A percentile compares a stretch with the other conserved stretches of the same genome.
phyloP scores from a whole-genome alignment of 176 grass and related monocot genomes.

The Typha latifolia region DNA sequence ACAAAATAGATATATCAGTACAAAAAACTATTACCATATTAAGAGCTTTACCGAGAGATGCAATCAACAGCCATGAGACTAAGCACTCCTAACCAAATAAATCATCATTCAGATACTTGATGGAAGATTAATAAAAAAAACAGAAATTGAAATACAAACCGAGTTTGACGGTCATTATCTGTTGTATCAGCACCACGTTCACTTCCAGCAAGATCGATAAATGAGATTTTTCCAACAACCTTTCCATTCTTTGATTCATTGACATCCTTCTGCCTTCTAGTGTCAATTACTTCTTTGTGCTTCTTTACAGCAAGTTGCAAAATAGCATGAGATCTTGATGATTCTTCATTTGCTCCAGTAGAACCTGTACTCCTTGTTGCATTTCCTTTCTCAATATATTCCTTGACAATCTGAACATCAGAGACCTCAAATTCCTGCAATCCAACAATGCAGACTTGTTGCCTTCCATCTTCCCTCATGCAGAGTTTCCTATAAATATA shows the following conservation, averaged over 20 bases:
- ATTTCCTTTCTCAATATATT: conserved; percentile 41
- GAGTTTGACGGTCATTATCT: conserved; percentile 57
- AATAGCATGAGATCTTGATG: conserved; percentile 49
- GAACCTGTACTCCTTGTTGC: conserved; percentile 32
- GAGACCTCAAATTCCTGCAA: conserved; percentile 48
- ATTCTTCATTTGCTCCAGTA: conserved; percentile 40
- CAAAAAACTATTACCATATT: background rate
- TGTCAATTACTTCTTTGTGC: conserved; percentile 23
- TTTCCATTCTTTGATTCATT: conserved; percentile 20
- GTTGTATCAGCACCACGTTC: conserved; percentile 60
- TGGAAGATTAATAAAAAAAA: background rate
- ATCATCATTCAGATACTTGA: too few species aligned
- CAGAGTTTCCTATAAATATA: conserved; percentile 30
- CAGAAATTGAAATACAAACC: conserved; percentile 24
- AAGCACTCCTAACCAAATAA: too few species aligned
- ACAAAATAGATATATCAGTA: background rate
- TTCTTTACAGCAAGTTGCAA: conserved; percentile 36
- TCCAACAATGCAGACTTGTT: conserved; percentile 46
- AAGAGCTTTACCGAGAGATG: too few species aligned
- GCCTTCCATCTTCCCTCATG: conserved; percentile 42
- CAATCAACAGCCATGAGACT: too few species aligned
- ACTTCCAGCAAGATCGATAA: conserved; percentile 83
- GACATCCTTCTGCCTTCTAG: conserved; percentile 20
- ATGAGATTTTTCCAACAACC: conserved; percentile 64
- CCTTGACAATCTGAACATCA: conserved; percentile 33